Base-by-base conservation (phyloP, 1,139 yeast species). In the Dujonia santamariae region DNA sequence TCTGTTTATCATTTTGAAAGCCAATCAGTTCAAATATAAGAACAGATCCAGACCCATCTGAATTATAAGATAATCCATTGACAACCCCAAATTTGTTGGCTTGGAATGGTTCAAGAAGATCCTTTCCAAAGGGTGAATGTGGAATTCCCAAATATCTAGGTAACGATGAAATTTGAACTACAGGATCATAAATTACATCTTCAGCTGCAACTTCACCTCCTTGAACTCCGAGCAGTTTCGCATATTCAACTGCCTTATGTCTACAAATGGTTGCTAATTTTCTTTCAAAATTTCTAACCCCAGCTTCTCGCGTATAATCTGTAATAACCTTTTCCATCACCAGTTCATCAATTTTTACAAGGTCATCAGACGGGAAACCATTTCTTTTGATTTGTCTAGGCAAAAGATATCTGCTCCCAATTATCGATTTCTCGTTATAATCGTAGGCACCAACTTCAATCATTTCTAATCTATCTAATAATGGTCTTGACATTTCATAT, bases 51-150 rank as follows among this genome's bases (percentile, higher is more conserved):
- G 85, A 79, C 1, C 96, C 97, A 47, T 85, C 86, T 2, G 90
- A 80, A 61, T 85, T 86, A 55, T 87, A 88, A 1, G 96, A 87
- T 37, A 88, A 65, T 0, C 97, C 97, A 54, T 87, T 86, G n/a
- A 87, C 96, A 9, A 86, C 76, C 1, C 97, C 97, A 43, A 70
- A 72, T 19, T 67, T 65, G 24, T 53, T 46, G 16, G 55, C 75
- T 27, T 23, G 48, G 35, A 46, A 51, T 8, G 53, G 40, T 3
- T 57, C 61, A 30, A 51, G 56, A 15, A 60, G 44, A 28, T 59
- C 65, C 34, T 51, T 47, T 8, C 59, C 49, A 42, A 55, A 34
- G 30, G 48, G 55, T 5, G 61, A 56, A 36, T 49, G 67, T 1
- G 84, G 80, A 20, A 76, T 59, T 0, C 84, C 84, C 34, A 78